Evolutionary conservation across 192 early-diverging fungal genomes (phyloP).

Genomic region (Umbelopsis sp.): DNA sequence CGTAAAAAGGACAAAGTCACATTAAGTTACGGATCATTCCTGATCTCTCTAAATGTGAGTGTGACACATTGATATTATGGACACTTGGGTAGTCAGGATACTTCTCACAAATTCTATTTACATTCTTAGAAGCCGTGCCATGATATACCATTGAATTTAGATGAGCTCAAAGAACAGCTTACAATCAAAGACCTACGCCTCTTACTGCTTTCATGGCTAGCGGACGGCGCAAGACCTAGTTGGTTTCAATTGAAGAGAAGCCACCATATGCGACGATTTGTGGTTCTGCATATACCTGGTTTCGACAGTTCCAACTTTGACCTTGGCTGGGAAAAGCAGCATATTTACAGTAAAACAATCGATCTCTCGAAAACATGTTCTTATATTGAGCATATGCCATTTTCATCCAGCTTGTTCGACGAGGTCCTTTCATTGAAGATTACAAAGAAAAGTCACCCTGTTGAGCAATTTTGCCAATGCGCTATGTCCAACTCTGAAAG

Average conservation of each 20-base stretch:
- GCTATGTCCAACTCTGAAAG: conserved; percentile 41
- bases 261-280: conserved; percentile 36
- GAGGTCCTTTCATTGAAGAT: conserved; percentile 35
- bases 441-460: conserved; percentile 32
- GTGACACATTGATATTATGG: neutral
- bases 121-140: neutral
- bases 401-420: conserved; percentile 31
- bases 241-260: conserved; percentile 42
- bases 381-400: conserved; percentile 16
- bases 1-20: conserved; percentile 2
- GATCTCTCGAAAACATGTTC: neutral
- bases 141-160: conserved; percentile 13
- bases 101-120: neutral
- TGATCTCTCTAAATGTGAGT: neutral
- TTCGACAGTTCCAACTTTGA: conserved; percentile 45
- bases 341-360: conserved; percentile 10
- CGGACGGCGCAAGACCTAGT: conserved; percentile 35
- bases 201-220: conserved; percentile 44
- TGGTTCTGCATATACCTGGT: conserved; percentile 43
- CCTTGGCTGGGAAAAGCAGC: conserved; percentile 13
- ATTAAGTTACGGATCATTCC: neutral
- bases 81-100: neutral
- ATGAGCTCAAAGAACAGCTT: neutral
- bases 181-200: conserved; percentile 42
- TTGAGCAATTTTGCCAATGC: conserved; percentile 42